phyloP scores from a whole-genome alignment of 352 stramenopile genomes.

The Blastocystis sp. region DNA sequence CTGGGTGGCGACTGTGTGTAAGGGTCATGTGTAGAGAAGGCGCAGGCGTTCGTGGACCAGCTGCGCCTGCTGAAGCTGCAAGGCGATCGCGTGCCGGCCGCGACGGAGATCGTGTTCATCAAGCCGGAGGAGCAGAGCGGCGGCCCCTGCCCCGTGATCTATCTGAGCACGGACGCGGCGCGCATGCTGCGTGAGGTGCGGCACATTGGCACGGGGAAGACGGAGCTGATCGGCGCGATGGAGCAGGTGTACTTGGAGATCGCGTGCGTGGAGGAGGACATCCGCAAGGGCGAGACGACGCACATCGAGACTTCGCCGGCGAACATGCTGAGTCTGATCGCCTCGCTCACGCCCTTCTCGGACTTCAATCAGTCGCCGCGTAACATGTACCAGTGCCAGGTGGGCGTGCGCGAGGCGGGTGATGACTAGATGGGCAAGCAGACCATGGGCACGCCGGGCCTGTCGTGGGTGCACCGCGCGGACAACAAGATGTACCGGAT shows the following conservation, averaged over 20 bases:
- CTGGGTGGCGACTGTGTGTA: too few relatives aligned
- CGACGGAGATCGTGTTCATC: constrained; percentile 46
- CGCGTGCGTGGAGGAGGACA: constrained; percentile 78
- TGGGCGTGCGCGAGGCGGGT: constrained; percentile 97
- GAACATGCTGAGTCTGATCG: constrained; percentile 98
- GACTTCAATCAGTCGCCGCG: constrained; percentile 99
- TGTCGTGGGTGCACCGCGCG: constrained; percentile 89
- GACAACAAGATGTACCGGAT: constrained; percentile 99
- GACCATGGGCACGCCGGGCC: constrained; percentile 97
- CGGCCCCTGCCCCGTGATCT: constrained; percentile 93
- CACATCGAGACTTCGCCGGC: constrained; percentile 96
- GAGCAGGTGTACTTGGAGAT: constrained; percentile 79
- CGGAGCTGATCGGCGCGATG: constrained; percentile 95
- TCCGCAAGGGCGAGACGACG: constrained; percentile 88
- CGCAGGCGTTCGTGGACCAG: constrained; percentile 26
- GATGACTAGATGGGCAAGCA: constrained; percentile 99
- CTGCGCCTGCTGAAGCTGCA: constrained; percentile 47
- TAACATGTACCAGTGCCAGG: constrained; percentile 99
- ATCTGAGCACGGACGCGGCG: constrained; percentile 89
- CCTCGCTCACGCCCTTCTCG: constrained; percentile 95
- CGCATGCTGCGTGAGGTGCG: constrained; percentile 88
- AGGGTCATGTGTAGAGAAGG: not conserved
- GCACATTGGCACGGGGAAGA: constrained; percentile 83
- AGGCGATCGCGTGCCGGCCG: not conserved
- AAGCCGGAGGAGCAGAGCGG: constrained; percentile 73